Conservation (phyloP, 2,329 filamentous ascomycete species). For the Plenodomus tracheiphilus region DNA sequence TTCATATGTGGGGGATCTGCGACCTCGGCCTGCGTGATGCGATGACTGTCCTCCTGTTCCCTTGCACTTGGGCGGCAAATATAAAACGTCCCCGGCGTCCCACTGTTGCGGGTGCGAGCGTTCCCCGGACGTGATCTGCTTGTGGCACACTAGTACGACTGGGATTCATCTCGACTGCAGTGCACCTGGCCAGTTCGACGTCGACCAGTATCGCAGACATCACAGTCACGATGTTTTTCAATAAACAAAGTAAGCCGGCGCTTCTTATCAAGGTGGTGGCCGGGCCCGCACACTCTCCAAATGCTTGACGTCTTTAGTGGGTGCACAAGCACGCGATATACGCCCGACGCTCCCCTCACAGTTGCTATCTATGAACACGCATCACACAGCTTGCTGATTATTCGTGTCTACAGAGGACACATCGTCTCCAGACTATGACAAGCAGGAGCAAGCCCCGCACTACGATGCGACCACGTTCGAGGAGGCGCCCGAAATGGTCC, state of each 20-base stretch:
- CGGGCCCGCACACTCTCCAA: no score
- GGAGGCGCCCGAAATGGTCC: constrained; percentile 43
- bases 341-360: not conserved
- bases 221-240: constrained; percentile 32
- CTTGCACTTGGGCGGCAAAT: not conserved
- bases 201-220: not conserved
- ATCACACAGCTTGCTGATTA: not conserved
- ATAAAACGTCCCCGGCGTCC: constrained; percentile 3
- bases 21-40: not conserved
- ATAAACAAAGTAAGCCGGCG: constrained; percentile 36
- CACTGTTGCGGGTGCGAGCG: constrained; percentile 4
- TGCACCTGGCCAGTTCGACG: constrained; percentile 1
- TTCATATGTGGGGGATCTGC: not conserved
- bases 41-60: not conserved
- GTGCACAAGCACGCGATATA: not conserved
- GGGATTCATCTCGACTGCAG: not conserved
- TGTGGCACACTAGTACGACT: constrained; percentile 1
- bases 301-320: not conserved
- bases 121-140: constrained; percentile 6
- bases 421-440: constrained; percentile 17
- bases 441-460: constrained; percentile 18
- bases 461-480: constrained; percentile 42
- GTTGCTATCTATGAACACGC: not conserved
- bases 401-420: not conserved
- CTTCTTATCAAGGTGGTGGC: not conserved